Evolutionary conservation across 2,329 filamentous ascomycete species (phyloP).

Genomic region (Cercospora berteroae): DNA sequence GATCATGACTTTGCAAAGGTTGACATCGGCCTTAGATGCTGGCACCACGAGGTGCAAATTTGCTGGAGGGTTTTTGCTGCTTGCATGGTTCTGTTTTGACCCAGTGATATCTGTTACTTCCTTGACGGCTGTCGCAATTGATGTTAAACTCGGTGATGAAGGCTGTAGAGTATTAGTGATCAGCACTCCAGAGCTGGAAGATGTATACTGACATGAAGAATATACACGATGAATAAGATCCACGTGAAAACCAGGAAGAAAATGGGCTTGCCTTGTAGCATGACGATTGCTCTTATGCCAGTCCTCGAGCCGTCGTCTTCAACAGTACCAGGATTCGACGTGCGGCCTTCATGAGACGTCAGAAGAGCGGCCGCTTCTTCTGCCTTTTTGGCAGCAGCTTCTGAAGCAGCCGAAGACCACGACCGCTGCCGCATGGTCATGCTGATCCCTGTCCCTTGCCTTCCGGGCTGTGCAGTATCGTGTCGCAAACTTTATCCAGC

Average conservation of each 20-base stretch:
- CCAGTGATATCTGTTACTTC: not conserved
- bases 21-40: constrained; percentile 25
- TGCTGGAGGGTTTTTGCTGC: constrained; percentile 13
- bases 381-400: constrained; percentile 3
- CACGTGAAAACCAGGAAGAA: constrained; percentile 15
- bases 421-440: constrained; percentile 16
- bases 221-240: constrained; percentile 15
- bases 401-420: constrained; percentile 14
- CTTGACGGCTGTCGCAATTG: not conserved
- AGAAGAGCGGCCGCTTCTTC: constrained; percentile 1
- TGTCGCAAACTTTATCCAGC: not conserved
- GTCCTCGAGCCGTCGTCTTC: not conserved
- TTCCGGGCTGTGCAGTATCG: not conserved
- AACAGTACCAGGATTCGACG: not conserved
- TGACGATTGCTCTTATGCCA: constrained; percentile 13
- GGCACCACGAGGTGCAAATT: constrained; percentile 33
- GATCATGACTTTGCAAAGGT: constrained; percentile 32
- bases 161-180: not conserved
- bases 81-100: constrained; percentile 6
- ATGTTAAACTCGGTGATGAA: not conserved
- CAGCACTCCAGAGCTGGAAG: not conserved
- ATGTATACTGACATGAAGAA: constrained; percentile 11
- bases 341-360: not conserved
- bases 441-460: not conserved
- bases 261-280: constrained; percentile 13